Conservation (phyloP, 2,329 filamentous ascomycete genomes). For the Cyclaneusma minus region DNA sequence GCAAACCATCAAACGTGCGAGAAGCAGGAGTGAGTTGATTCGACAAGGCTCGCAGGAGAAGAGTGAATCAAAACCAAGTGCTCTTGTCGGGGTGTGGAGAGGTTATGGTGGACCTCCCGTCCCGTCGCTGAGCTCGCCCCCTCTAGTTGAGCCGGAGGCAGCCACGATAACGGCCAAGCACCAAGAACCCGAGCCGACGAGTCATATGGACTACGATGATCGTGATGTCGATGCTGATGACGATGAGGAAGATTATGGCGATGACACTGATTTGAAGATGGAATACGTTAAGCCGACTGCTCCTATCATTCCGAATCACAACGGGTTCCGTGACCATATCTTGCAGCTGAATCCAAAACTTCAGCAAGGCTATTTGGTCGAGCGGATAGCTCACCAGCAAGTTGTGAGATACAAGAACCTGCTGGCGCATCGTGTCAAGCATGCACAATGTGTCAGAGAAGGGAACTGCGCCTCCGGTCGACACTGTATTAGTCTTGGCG, state of each 20-base stretch:
- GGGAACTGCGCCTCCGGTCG: conserved; percentile 42
- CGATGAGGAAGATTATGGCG: conserved; percentile 46
- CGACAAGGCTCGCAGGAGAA: conserved; percentile 21
- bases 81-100: conserved; percentile 36
- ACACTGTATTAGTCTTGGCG: conserved; percentile 52
- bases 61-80: conserved; percentile 19
- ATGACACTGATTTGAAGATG: conserved; percentile 45
- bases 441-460: conserved; percentile 42
- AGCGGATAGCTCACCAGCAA: conserved; percentile 73
- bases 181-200: conserved; percentile 9
- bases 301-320: conserved; percentile 52
- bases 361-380: conserved; percentile 48
- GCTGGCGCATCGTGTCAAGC: conserved; percentile 53
- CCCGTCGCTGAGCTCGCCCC: conserved; percentile 33
- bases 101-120: conserved; percentile 42
- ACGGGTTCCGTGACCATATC: conserved; percentile 65
- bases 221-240: conserved; percentile 33
- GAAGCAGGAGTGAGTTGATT: conserved; percentile 40
- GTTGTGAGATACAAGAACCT: conserved; percentile 64
- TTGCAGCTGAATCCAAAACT: conserved; percentile 60
- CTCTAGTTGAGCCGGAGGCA: conserved; percentile 16
- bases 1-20: conserved; percentile 29
- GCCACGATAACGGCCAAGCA: conserved; percentile 7
- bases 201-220: conserved; percentile 21
- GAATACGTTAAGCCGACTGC: conserved; percentile 43